These are phyloP conservation scores for Globisporangium solare DNA, from an alignment of 352 stramenopile species.

Conservation along the genomic window DNA sequence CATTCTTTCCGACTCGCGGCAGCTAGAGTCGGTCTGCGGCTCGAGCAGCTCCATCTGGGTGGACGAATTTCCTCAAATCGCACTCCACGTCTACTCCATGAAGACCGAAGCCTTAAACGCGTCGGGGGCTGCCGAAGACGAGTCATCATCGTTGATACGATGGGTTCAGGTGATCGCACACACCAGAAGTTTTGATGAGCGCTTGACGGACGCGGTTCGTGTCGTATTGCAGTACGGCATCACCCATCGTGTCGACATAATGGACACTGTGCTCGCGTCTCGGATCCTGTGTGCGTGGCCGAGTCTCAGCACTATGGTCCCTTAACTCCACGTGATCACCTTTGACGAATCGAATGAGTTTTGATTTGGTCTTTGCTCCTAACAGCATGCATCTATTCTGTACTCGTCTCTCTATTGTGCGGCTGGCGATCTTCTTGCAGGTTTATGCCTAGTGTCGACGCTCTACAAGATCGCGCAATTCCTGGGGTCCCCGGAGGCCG, in stretches of 20 bases:
- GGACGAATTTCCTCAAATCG: constrained; percentile 19
- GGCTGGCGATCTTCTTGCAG: too few relatives aligned
- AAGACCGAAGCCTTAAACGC: not conserved
- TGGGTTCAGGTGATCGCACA: constrained; percentile 3
- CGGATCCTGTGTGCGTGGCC: constrained; percentile 18
- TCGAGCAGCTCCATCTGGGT: constrained; percentile 31
- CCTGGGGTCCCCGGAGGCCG: constrained; percentile 1
- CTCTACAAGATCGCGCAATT: constrained; percentile 13
- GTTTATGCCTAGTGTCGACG: too few relatives aligned
- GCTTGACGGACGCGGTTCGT: constrained; percentile 9
- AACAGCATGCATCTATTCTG: not conserved
- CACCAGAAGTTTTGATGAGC: constrained; percentile 9
- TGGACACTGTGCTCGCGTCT: constrained; percentile 14
- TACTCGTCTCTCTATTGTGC: not conserved
- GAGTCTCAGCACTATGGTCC: constrained; percentile 2
- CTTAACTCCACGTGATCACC: constrained; percentile 4
- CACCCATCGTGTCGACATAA: constrained; percentile 18
- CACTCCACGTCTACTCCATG: constrained; percentile 11
- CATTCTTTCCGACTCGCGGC: constrained; percentile 1
- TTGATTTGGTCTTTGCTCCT: not conserved
- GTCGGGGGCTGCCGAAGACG: not conserved
- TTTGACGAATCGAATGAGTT: constrained; percentile 8
- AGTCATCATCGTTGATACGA: not conserved
- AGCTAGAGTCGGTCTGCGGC: constrained; percentile 13
- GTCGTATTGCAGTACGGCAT: constrained; percentile 19